Evolutionary conservation across 306 rosid genomes (phyloP), one percentile per base, ranked within the genome.

Genomic region (Hippophae gyantsensis): DNA sequence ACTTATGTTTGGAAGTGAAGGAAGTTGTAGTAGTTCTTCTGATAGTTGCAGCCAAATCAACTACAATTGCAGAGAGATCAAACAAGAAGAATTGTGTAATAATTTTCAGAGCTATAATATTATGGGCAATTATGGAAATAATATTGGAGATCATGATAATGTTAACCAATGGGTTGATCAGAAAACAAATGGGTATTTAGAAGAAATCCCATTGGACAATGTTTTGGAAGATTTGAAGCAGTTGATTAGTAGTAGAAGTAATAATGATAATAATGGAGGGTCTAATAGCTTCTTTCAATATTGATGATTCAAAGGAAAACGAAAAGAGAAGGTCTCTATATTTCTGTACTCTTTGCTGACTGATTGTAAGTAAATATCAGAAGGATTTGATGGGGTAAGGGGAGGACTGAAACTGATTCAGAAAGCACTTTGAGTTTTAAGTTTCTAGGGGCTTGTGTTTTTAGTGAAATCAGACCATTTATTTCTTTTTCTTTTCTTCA

Each of bases 381-480:
- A 82, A 65, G 75, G 95, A 86, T 80, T 74, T 86, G 97, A 88
- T 69, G 84, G 80, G 81, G 79, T 67, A 70, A 73, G 84, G 81
- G 76, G 13, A 47, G 3, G 50, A 9, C 10, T 9, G 13, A 46
- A 14, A 18, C 23, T 53, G 14, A 42, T 60, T 62, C 66, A 71
- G 75, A 76, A 38, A 46, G 51, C 50, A 54, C 54, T 14, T 62
- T 67, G 61, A 44, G 70, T 18, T 63, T 18, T 3, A 13, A 26
- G 49, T 56, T 50, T 73, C 41, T 81, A 69, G 81, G 69, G 65
- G 56, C 70, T 54, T 71, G 72, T 78, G 79, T 78, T 43, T 72
- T 27, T 23, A 41, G 50, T 58, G 63, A 59, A 23, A 74, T 80
- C 72, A 68, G 70, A 74, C 68, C 69, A 69, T 68, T 69, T 59